Percentiles rank a stretch among this genome's conserved stretches.
Conservation (phyloP, 108 stramenopile species). For the Chaetoceros tenuissimus region DNA sequence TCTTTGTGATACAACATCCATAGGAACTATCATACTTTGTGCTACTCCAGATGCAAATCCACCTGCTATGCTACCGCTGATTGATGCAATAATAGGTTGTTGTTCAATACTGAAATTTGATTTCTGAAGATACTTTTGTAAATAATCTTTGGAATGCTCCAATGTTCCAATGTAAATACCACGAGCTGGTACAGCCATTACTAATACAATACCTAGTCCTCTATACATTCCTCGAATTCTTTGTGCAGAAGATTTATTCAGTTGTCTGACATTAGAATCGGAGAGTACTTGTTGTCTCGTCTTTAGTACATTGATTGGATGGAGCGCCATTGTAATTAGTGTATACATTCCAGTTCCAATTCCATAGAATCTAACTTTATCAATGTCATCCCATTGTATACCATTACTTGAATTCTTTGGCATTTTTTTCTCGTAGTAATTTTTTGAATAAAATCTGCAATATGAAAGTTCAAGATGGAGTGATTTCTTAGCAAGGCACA, state of each 20-base stretch:
- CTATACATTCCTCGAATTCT: slow-evolving; percentile 28
- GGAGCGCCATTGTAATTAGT: slow-evolving; percentile 22
- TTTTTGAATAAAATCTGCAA: too few relatives aligned
- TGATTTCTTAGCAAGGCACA: too few relatives aligned
- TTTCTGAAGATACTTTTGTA: slow-evolving; percentile 4
- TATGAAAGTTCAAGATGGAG: too few relatives aligned
- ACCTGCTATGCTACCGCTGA: slow-evolving; percentile 40
- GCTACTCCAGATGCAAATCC: slow-evolving; percentile 40
- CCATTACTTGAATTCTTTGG: too few relatives aligned
- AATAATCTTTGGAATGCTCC: slow-evolving; percentile 18
- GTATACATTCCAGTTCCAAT: slow-evolving; percentile 32
- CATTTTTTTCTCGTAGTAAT: too few relatives aligned
- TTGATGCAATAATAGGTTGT: slow-evolving; percentile 7
- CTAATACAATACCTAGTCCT: slow-evolving; percentile 36
- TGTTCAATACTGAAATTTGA: too few relatives aligned
- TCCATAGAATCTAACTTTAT: slow-evolving; percentile 26
- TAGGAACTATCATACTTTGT: slow-evolving; percentile 40
- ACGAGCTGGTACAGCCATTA: slow-evolving; percentile 37
- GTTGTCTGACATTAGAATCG: neutral
- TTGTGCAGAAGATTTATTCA: slow-evolving; percentile 3
- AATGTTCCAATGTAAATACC: slow-evolving; percentile 30
- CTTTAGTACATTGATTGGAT: slow-evolving; percentile 41
- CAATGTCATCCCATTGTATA: slow-evolving; percentile 28
- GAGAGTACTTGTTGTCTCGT: slow-evolving; percentile 26
- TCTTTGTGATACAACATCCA: slow-evolving; percentile 54